Evolutionary conservation across 2,329 filamentous ascomycete genomes (phyloP).

Genomic region (Colletotrichum scovillei): DNA sequence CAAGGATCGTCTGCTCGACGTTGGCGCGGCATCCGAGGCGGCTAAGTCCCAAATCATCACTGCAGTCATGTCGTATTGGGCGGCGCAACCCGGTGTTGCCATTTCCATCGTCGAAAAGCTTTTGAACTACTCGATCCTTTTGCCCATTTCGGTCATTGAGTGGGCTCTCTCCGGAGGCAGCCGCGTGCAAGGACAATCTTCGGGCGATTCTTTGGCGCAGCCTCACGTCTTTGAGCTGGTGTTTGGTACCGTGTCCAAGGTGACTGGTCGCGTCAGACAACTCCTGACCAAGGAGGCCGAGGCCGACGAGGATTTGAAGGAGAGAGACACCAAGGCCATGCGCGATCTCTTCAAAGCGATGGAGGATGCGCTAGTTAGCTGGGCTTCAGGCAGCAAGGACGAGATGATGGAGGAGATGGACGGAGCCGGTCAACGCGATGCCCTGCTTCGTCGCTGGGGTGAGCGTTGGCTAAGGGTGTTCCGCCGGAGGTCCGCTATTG

Average conservation of each 20-base stretch:
- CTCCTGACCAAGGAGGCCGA: conserved; percentile 64
- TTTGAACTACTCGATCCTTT: conserved; percentile 95
- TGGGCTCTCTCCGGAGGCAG: conserved; percentile 80
- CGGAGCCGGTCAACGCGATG: conserved; percentile 67
- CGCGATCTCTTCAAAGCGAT: conserved; percentile 83
- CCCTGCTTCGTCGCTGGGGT: conserved; percentile 82
- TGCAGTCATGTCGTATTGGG: conserved; percentile 93
- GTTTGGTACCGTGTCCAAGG: conserved; percentile 88
- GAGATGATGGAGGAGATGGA: conserved; percentile 78
- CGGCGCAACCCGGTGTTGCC: conserved; percentile 89
- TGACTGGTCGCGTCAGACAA: conserved; percentile 86
- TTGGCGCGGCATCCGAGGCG: conserved; percentile 78
- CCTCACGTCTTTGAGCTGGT: conserved; percentile 91
- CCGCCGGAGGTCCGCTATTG: conserved; percentile 82
- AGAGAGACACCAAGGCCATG: conserved; percentile 78
- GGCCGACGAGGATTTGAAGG: conserved; percentile 72
- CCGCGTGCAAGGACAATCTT: conserved; percentile 62
- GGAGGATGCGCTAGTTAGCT: conserved; percentile 79
- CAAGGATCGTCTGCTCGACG: conserved; percentile 86
- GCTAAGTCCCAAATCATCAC: conserved; percentile 90
- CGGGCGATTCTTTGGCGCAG: conserved; percentile 76
- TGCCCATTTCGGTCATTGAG: conserved; percentile 84
- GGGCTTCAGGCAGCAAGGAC: conserved; percentile 80
- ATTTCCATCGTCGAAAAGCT: conserved; percentile 96
- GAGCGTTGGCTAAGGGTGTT: conserved; percentile 89